Evolutionary conservation across 2,329 filamentous ascomycete genomes (phyloP).

Genomic region (Scedosporium minutisporum): DNA sequence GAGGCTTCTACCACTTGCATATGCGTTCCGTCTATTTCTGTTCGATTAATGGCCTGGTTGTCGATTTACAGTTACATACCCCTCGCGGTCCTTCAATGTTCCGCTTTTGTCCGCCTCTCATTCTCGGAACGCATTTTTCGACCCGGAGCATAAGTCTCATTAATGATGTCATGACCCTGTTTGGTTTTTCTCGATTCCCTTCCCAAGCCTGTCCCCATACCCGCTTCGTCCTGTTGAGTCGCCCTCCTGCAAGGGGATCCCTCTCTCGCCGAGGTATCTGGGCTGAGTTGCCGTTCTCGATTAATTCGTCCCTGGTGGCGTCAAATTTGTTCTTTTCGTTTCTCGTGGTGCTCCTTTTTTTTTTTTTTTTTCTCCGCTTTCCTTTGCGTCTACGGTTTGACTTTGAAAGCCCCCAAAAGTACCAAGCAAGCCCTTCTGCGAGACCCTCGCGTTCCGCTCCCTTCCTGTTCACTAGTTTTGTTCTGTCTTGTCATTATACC

Average conservation of each 20-base stretch:
- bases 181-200: background rate
- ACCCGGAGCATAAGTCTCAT: background rate
- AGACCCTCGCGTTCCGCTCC: background rate
- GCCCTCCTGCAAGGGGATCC: background rate
- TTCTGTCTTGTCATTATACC: slow-evolving; percentile 1
- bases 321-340: background rate
- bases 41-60: slow-evolving; percentile 11
- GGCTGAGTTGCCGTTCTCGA: background rate
- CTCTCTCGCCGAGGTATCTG: background rate
- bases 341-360: background rate
- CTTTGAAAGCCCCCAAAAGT: background rate
- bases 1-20: background rate
- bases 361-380: background rate
- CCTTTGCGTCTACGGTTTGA: background rate
- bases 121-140: background rate
- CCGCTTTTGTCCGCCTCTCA: background rate
- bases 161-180: slow-evolving; percentile 2
- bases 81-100: slow-evolving; percentile 16
- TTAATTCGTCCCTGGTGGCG: background rate
- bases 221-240: background rate
- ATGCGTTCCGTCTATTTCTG: slow-evolving; percentile 8
- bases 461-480: background rate
- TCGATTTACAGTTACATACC: slow-evolving; percentile 20
- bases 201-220: background rate
- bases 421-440: background rate